These are phyloP conservation scores for Elongisporangium anandrum DNA, from an alignment of 352 stramenopile genomes.

Conservation along the genomic window DNA sequence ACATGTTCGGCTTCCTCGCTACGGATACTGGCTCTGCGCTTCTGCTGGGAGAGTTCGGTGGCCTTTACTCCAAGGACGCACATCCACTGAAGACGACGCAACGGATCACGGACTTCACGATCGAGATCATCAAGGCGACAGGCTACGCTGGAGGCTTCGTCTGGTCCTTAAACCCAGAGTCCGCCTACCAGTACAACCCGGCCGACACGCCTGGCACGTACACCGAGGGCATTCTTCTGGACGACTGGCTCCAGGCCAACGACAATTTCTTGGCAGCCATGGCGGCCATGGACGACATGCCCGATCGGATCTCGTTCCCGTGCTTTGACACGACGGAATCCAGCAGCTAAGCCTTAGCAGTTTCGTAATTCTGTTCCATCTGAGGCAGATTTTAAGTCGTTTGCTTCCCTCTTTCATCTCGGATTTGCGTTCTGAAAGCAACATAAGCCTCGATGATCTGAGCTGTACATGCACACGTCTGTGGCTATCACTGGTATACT, in stretches of 20 bases:
- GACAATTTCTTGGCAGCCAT: slow-evolving; percentile 63
- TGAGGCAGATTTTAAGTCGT: too few relatives aligned
- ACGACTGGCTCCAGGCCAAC: slow-evolving; percentile 80
- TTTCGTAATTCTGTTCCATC: too few relatives aligned
- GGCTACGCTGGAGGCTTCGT: slow-evolving; percentile 77
- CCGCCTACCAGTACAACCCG: slow-evolving; percentile 73
- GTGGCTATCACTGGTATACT: too few relatives aligned
- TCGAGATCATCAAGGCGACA: slow-evolving; percentile 65
- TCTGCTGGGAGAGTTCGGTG: slow-evolving; percentile 72
- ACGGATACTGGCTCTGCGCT: slow-evolving; percentile 44
- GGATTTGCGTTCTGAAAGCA: too few relatives aligned
- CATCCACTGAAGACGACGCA: too few relatives aligned
- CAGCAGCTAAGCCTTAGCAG: too few relatives aligned
- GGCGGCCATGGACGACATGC: slow-evolving; percentile 56
- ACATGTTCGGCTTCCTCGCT: slow-evolving; percentile 77
- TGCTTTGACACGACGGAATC: too few relatives aligned
- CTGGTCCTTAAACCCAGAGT: slow-evolving; percentile 82
- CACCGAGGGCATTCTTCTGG: slow-evolving; percentile 64
- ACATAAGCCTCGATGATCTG: too few relatives aligned
- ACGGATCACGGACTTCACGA: slow-evolving; percentile 65
- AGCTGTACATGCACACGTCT: too few relatives aligned
- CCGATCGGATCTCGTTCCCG: slow-evolving; percentile 53
- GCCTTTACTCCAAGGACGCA: slow-evolving; percentile 60
- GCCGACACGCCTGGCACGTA: slow-evolving; percentile 48
- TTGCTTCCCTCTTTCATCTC: too few relatives aligned